Evolutionary conservation across 148 eudicot genomes (phyloP), one percentile per base, ranked within the genome.

Genomic region (Nyssa sinensis): DNA sequence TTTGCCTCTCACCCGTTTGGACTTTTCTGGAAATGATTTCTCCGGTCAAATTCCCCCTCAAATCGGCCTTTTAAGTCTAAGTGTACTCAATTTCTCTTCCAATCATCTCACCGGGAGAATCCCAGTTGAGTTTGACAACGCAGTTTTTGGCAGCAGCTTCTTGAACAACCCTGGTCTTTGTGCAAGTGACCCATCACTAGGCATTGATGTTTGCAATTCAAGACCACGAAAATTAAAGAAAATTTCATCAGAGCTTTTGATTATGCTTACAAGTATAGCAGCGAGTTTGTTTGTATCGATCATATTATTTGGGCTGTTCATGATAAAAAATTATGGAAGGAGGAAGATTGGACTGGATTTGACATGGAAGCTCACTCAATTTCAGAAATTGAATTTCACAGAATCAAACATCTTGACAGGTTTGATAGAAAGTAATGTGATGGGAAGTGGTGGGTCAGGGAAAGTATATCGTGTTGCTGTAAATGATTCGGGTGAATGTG

Each of bases 401-500:
- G 35, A 51, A 27, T 19, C 14, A 2, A 51, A 30, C 49, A 69
- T 69, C 7, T 30, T 69, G 37, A 49, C 61, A 4, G 30, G 61
- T 4, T 30, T 69, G 30, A 49, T 61, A 6, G 72, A 51, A 17
- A 69, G 23, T 3, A 49, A 51, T 14, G 17, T 49, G 62, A 69
- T 69, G 19, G 72, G 61, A 28, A 44, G 34, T 47, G 71, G 71
- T 1, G 71, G 71, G 0, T 68, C 81, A 0, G 81, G 81, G 34
- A 68, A 78, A 21, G 70, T 78, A 0, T 78, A 78, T 23, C 77
- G 71, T 1, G 35, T 78, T 8, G 12, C 69, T 0, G 31, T 73
- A 3, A 68, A 69, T 44, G 17, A 16, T 16, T 61, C 64, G 1
- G 74, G 77, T 1, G 69, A 78, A 25, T 67, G 28, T 62, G 81